Conservation (phyloP, 169 alveolate genomes). For the Plasmodium gallinaceum region DNA sequence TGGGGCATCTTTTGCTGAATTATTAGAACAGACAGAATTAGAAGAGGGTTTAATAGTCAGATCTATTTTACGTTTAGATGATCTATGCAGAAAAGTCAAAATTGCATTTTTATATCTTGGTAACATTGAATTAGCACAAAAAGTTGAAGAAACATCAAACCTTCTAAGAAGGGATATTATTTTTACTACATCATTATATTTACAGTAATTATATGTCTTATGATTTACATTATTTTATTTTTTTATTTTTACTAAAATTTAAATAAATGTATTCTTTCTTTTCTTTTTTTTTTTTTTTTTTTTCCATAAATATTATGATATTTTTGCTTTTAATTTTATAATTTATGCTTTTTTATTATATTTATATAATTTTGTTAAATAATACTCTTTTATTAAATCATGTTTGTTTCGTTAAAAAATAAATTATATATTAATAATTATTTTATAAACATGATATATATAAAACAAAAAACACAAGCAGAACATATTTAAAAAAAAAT, state of each 20-base stretch:
- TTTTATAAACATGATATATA: no score
- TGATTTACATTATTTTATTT: background rate
- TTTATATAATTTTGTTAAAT: no score
- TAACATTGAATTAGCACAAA: conserved; percentile 86
- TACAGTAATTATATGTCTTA: conserved; percentile 59
- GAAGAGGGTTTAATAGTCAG: conserved; percentile 97
- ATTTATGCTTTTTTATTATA: background rate
- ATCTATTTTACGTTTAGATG: conserved; percentile 92
- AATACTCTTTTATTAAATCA: no score
- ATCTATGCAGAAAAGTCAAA: conserved; percentile 88
- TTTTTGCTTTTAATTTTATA: background rate
- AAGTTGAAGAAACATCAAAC: conserved; percentile 87
- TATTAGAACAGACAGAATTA: conserved; percentile 81
- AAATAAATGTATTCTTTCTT: no score
- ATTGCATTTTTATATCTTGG: conserved; percentile 93
- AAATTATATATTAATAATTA: no score
- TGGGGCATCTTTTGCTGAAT: conserved; percentile 85
- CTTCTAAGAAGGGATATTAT: conserved; percentile 94
- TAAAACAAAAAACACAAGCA: no score
- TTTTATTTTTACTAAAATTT: background rate
- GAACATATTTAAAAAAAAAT: no score
- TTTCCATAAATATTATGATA: background rate
- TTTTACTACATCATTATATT: conserved; percentile 94
- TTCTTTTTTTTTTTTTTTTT: background rate
- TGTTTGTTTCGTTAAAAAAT: no score